phyloP scores from a whole-genome alignment of 1,139 yeast species.

The Debaryomyces fabryi region DNA sequence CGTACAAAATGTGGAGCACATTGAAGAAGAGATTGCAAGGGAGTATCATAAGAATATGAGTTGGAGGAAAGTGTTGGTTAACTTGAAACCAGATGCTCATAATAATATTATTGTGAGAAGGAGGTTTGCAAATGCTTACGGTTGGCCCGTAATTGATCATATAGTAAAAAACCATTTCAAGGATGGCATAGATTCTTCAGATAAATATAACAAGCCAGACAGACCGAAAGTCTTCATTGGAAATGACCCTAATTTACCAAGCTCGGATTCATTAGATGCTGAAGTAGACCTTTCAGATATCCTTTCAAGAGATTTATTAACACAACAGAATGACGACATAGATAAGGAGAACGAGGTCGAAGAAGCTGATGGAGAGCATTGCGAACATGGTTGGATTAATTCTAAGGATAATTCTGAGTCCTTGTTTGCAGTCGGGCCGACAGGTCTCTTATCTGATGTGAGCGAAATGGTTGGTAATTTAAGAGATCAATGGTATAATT shows the following conservation, averaged over 20 bases:
- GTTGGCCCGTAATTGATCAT: conserved; percentile 93
- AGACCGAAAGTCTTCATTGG: conserved; percentile 4
- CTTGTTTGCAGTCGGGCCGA: conserved; percentile 68
- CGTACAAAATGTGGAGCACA: conserved; percentile 16
- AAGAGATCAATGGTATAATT: conserved; percentile 41
- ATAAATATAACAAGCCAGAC: conserved; percentile 2
- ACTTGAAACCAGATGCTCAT: conserved; percentile 90
- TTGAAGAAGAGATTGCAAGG: conserved; percentile 86
- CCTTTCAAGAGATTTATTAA: conserved; percentile 39
- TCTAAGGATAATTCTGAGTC: conserved; percentile 49
- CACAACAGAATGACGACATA: conserved; percentile 37
- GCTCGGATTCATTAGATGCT: conserved; percentile 28
- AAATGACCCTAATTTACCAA: conserved; percentile 1
- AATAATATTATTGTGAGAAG: conserved; percentile 90
- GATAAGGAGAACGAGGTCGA: conserved; percentile 26
- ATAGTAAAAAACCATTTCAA: conserved; percentile 49
- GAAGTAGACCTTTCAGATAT: conserved; percentile 34
- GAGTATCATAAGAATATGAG: conserved; percentile 82
- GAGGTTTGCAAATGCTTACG: conserved; percentile 89
- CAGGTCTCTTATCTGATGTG: conserved; percentile 66
- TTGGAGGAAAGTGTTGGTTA: conserved; percentile 92
- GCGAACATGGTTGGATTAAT: conserved; percentile 54
- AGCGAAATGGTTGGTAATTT: conserved; percentile 52
- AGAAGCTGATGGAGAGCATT: conserved; percentile 14
- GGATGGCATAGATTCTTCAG: conserved; percentile 14